Percentiles rank a stretch among this genome's conserved stretches.
These are phyloP conservation scores for Leishmania gerbilli DNA, from an alignment of 208 protist species.

Conservation along the genomic window DNA sequence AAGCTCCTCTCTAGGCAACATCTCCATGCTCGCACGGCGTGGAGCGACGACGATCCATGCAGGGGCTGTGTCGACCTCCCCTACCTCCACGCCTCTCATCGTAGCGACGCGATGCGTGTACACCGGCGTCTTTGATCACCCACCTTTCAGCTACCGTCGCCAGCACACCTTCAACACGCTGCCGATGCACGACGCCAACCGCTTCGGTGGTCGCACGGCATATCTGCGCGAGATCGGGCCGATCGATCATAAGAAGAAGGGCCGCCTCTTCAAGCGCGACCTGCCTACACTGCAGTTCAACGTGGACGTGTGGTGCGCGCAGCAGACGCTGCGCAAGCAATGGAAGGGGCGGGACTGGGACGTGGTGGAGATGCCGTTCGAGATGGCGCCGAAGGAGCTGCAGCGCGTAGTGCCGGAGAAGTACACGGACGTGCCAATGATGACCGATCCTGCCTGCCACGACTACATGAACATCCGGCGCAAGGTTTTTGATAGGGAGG, in stretches of 20 bases:
- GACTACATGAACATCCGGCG: conserved; percentile 83
- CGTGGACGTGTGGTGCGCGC: conserved; percentile 89
- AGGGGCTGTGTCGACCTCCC: neutral
- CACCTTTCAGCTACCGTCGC: conserved; percentile 58
- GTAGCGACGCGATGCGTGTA: conserved; percentile 30
- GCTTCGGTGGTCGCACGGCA: conserved; percentile 82
- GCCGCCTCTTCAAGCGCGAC: conserved; percentile 85
- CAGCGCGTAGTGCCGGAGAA: conserved; percentile 87
- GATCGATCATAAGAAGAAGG: conserved; percentile 71
- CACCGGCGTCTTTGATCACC: conserved; percentile 77
- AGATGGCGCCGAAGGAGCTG: conserved; percentile 70
- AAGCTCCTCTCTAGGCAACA: no score
- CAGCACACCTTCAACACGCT: conserved; percentile 88
- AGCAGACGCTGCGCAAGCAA: conserved; percentile 85
- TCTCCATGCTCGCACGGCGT: conserved; percentile 4
- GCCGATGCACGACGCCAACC: conserved; percentile 84
- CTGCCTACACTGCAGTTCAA: conserved; percentile 79
- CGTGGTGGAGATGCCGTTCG: conserved; percentile 87
- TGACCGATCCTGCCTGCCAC: conserved; percentile 49
- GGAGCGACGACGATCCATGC: neutral
- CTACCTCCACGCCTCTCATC: neutral
- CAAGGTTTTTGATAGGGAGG: conserved; percentile 85
- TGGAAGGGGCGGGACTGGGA: conserved; percentile 91
- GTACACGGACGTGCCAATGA: conserved; percentile 87
- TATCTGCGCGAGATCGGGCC: conserved; percentile 87